These are phyloP conservation scores for Penicillium sp. DNA, from an alignment of 2,329 filamentous ascomycete species.

Conservation along the genomic window DNA sequence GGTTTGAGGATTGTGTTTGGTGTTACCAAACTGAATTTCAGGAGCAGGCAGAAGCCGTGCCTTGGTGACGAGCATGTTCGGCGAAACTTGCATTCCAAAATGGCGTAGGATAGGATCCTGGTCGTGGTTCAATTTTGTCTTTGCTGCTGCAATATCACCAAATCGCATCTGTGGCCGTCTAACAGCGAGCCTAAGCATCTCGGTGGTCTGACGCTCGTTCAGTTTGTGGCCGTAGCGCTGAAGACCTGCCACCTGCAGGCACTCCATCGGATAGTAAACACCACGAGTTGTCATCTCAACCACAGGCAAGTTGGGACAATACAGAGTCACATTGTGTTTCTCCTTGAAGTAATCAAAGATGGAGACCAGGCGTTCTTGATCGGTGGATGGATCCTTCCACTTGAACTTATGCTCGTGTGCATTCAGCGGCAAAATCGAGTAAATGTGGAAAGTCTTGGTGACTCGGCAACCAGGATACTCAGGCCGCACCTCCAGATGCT, in stretches of 20 bases:
- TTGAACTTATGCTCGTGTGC: conserved; percentile 43
- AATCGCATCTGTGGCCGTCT: conserved; percentile 68
- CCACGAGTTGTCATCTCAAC: conserved; percentile 55
- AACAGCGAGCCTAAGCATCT: conserved; percentile 94
- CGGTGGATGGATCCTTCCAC: conserved; percentile 36
- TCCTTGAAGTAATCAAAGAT: conserved; percentile 58
- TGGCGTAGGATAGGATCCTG: conserved; percentile 65
- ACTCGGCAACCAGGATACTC: conserved; percentile 33
- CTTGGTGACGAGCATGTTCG: conserved; percentile 59
- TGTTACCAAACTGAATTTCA: conserved; percentile 61
- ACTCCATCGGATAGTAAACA: conserved; percentile 55
- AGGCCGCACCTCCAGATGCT: conserved; percentile 36
- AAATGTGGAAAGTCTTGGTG: conserved; percentile 48
- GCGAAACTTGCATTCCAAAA: conserved; percentile 69
- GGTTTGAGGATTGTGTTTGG: conserved; percentile 57
- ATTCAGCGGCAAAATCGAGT: conserved; percentile 43
- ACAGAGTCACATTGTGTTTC: conserved; percentile 48
- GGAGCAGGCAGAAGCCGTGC: conserved; percentile 71
- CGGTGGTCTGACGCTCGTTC: conserved; percentile 61
- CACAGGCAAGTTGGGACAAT: conserved; percentile 50
- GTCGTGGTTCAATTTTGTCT: conserved; percentile 63
- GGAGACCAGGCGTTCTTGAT: conserved; percentile 44
- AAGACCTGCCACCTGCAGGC: conserved; percentile 50
- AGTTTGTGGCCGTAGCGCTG: conserved; percentile 59
- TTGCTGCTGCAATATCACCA: conserved; percentile 62